These are phyloP conservation scores for Aspergillus bombycis DNA, from an alignment of 2,329 filamentous ascomycete genomes.

Conservation along the genomic window DNA sequence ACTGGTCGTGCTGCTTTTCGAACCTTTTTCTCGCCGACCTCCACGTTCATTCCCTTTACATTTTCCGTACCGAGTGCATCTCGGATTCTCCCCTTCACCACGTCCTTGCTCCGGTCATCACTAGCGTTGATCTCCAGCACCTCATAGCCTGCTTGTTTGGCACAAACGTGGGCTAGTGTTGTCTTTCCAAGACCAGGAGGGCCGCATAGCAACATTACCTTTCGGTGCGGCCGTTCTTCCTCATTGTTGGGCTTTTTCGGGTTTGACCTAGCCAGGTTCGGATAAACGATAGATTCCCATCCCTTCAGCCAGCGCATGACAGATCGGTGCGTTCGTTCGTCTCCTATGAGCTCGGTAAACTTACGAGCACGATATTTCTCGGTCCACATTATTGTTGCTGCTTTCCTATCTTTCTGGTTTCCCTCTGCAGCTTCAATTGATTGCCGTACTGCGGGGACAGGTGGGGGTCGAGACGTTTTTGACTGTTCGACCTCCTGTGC, in stretches of 20 bases:
- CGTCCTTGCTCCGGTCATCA: slow-evolving; percentile 85
- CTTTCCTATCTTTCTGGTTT: slow-evolving; percentile 32
- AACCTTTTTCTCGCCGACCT: slow-evolving; percentile 53
- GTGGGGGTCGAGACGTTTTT: slow-evolving; percentile 24
- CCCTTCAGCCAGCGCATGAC: slow-evolving; percentile 92
- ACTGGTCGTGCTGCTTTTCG: slow-evolving; percentile 80
- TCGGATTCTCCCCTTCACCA: slow-evolving; percentile 87
- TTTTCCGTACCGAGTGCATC: slow-evolving; percentile 94
- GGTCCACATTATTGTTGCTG: slow-evolving; percentile 71
- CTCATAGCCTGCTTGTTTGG: slow-evolving; percentile 92
- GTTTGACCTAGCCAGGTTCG: slow-evolving; percentile 68
- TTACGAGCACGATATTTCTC: slow-evolving; percentile 94
- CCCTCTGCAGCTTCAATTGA: slow-evolving; percentile 35
- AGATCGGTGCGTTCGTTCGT: slow-evolving; percentile 87
- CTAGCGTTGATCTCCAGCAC: slow-evolving; percentile 97
- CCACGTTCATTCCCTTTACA: slow-evolving; percentile 67
- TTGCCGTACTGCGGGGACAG: slow-evolving; percentile 27
- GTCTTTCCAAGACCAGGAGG: slow-evolving; percentile 95
- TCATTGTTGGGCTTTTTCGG: slow-evolving; percentile 52
- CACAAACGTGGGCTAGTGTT: slow-evolving; percentile 93
- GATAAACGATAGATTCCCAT: slow-evolving; percentile 94
- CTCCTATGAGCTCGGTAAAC: slow-evolving; percentile 91
- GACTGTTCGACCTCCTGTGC: slow-evolving; percentile 58
- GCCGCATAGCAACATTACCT: slow-evolving; percentile 87
- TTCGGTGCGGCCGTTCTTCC: slow-evolving; percentile 78